Evolutionary conservation across 257 asterid species (phyloP).

Genomic region (Osmanthus fragrans): DNA sequence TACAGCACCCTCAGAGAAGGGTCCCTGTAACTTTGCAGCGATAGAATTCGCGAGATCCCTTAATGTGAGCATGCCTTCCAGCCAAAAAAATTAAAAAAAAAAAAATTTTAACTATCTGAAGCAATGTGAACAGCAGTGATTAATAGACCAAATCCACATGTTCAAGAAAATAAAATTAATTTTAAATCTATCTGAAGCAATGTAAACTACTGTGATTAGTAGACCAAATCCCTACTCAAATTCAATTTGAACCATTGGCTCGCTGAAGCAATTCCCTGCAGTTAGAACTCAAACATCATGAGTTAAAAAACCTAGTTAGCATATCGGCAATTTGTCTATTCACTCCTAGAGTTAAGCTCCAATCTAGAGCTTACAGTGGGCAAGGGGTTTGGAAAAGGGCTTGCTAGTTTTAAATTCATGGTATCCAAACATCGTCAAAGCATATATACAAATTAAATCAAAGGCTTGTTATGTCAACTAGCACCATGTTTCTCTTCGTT

Average conservation of each 20-base stretch:
- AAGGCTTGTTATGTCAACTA: background rate
- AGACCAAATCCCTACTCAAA: constrained; percentile 10
- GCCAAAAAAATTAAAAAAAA: constrained; percentile 13
- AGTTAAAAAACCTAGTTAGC: background rate
- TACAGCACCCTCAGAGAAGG: constrained; percentile 65
- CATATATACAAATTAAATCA: background rate
- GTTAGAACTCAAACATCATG: background rate
- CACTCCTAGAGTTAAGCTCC: background rate
- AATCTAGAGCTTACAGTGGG: background rate
- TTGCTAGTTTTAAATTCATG: background rate
- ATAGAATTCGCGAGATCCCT: constrained; percentile 72
- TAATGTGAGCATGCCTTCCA: constrained; percentile 74
- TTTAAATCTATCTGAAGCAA: constrained; percentile 12
- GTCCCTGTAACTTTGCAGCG: constrained; percentile 75
- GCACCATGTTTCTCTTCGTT: background rate
- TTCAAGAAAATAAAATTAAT: background rate
- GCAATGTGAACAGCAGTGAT: background rate
- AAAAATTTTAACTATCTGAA: constrained; percentile 4
- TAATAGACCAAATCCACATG: background rate
- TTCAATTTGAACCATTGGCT: constrained; percentile 18
- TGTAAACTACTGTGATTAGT: background rate
- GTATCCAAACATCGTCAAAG: background rate
- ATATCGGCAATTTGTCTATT: background rate
- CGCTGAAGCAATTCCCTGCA: constrained; percentile 17
- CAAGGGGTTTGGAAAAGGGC: background rate